Conservation (phyloP, 2,329 filamentous ascomycete genomes). For the Emericellopsis atlantica region DNA sequence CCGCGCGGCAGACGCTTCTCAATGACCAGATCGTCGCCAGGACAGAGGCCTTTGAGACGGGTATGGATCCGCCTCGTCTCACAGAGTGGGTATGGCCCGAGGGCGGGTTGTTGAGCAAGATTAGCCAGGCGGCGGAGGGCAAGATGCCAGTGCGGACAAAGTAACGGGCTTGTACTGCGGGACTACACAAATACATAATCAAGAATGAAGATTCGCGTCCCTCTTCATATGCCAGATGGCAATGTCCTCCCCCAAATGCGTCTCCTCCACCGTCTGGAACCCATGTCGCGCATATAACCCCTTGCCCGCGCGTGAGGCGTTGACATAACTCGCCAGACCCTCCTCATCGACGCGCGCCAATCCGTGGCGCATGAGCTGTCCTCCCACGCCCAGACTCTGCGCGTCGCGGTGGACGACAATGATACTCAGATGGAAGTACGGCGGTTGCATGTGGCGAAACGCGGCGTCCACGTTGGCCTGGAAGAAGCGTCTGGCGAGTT, state of each 20-base stretch:
- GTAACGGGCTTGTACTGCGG: too few species aligned
- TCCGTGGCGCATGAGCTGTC: conserved; percentile 18
- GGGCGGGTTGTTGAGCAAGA: conserved; percentile 23
- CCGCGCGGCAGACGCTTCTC: conserved; percentile 50
- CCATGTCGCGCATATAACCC: conserved; percentile 15
- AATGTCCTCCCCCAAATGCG: conserved; percentile 8
- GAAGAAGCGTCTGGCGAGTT: conserved; percentile 27
- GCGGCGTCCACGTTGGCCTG: conserved; percentile 12
- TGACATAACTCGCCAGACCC: conserved; percentile 13
- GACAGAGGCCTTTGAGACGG: conserved; percentile 55
- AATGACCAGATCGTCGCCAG: conserved; percentile 51
- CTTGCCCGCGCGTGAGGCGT: conserved; percentile 12
- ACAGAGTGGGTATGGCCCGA: conserved; percentile 55
- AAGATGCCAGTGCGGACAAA: neutral
- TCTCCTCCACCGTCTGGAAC: conserved; percentile 10
- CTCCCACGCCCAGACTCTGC: conserved; percentile 19
- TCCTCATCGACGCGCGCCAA: conserved; percentile 14
- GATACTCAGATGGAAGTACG: conserved; percentile 18
- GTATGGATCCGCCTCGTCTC: conserved; percentile 55
- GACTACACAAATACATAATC: too few species aligned
- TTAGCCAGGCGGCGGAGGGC: neutral
- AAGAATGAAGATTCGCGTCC: too few species aligned
- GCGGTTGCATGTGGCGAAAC: conserved; percentile 4
- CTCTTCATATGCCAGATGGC: conserved; percentile 17
- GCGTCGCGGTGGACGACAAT: conserved; percentile 16